These are phyloP conservation scores for Crucihimalaya himalaica DNA, from an alignment of 345 rosid species.

Conservation along the genomic window DNA sequence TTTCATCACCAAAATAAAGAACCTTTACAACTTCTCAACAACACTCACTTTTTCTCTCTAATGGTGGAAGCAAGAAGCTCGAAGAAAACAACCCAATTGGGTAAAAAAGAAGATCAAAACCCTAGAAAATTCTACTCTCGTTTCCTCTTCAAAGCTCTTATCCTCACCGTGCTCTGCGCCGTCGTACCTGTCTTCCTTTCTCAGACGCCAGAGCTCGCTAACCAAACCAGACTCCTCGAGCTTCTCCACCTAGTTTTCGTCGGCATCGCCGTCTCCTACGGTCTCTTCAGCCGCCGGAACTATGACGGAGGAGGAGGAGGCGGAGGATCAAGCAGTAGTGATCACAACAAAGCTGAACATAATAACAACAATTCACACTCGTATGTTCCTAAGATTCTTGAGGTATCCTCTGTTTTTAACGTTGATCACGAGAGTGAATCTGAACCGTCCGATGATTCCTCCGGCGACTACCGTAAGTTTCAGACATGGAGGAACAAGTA, in stretches of 20 bases:
- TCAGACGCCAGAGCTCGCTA: constrained; percentile 83
- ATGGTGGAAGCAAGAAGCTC: constrained; percentile 65
- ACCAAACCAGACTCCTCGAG: constrained; percentile 72
- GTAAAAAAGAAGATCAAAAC: constrained; percentile 43
- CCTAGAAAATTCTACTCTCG: constrained; percentile 53
- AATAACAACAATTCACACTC: constrained; percentile 61
- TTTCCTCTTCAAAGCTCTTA: constrained; percentile 67
- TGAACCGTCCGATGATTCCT: constrained; percentile 41
- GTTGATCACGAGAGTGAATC: constrained; percentile 51
- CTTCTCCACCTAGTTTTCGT: constrained; percentile 88
- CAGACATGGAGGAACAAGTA: constrained; percentile 84
- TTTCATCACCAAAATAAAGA: constrained; percentile 35
- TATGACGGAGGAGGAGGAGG: constrained; percentile 52
- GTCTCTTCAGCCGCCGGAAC: constrained; percentile 75
- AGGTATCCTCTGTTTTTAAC: constrained; percentile 84
- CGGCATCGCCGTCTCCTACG: constrained; percentile 98
- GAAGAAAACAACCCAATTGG: constrained; percentile 37
- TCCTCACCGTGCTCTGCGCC: constrained; percentile 52
- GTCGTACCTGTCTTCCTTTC: constrained; percentile 67
- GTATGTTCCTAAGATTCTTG: constrained; percentile 73
- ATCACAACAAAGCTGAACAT: constrained; percentile 31
- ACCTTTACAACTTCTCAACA: constrained; percentile 10
- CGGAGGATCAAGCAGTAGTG: constrained; percentile 38
- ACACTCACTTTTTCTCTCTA: constrained; percentile 30
- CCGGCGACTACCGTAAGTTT: constrained; percentile 42